Evolutionary conservation across 768 basidiomycete genomes (phyloP), one percentile per base, ranked within the genome.

Genomic region (Xanthoconium purpureum): DNA sequence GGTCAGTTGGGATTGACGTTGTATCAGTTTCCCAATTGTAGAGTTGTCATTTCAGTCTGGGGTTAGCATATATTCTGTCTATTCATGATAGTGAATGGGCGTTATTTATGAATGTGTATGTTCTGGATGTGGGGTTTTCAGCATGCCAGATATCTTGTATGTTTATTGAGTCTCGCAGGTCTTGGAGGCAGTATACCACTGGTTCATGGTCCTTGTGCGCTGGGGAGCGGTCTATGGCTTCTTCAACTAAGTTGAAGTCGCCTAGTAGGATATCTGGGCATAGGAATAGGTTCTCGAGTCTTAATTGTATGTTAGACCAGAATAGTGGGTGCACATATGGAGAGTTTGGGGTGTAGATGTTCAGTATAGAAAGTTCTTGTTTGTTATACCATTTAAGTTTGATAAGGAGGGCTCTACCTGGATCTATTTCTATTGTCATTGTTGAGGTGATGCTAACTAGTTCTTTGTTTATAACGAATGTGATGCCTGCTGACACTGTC

Each of bases 241-340:
- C 73, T 52, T 80, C 76, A 0, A 74, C 71, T 1, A 79, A 29
- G 57, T 82, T 80, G 43, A 74, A 74, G 55, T 82, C 77, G 0
- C 78, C 77, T 0, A 73, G 33, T 46, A 81, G 55, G 0, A 77
- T 13, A 30, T 78, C 71, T 3, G 69, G 32, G 0, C 1, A 9
- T 17, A 6, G 6, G 3, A 1, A 1, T 0, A 10, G 11, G 15
- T 3, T 12, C 15, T 7, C 10, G 8, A 51, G 52, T 37, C n/a
- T n/a, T n/a, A n/a, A n/a, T n/a, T n/a, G n/a, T n/a, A n/a, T n/a
- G n/a, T n/a, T n/a, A n/a, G n/a, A n/a, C 72, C 71, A 77, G 63
- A 78, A 75, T 0, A 47, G 15, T 3, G 50, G 52, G 28, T 77
- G 73, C n/a, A 69, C 64, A 0, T 18, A 20, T 49, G 37, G 32